Conservation (phyloP, 2,329 filamentous ascomycete genomes). For the Talaromyces rugulosus region DNA sequence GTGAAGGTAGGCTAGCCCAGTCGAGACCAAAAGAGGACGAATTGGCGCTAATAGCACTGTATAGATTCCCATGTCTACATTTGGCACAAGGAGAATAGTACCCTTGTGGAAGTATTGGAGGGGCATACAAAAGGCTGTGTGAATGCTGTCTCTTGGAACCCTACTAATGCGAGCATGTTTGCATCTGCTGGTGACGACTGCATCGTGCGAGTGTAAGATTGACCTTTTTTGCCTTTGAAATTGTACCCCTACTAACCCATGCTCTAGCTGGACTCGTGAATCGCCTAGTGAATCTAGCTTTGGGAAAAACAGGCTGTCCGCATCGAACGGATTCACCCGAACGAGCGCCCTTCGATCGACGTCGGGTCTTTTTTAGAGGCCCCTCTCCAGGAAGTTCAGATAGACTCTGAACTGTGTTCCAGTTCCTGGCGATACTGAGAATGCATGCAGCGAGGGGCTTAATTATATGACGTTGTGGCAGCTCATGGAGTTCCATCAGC, state of each 20-base stretch:
- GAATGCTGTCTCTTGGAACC: constrained; percentile 88
- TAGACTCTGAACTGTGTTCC: neutral
- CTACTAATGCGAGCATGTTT: constrained; percentile 74
- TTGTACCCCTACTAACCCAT: neutral
- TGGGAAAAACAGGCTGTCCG: constrained; percentile 24
- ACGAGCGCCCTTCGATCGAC: constrained; percentile 41
- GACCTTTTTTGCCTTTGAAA: neutral
- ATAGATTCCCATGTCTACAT: constrained; percentile 70
- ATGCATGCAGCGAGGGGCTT: neutral
- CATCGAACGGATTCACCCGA: constrained; percentile 32
- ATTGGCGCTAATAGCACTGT: neutral
- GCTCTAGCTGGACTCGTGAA: constrained; percentile 33
- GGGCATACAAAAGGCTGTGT: constrained; percentile 73
- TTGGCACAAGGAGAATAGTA: constrained; percentile 82
- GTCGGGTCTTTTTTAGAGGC: constrained; percentile 21
- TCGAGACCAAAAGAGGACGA: constrained; percentile 7
- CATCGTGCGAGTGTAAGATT: constrained; percentile 75
- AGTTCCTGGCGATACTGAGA: neutral
- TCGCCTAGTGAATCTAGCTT: constrained; percentile 20
- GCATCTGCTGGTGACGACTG: constrained; percentile 88
- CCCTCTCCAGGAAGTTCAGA: neutral
- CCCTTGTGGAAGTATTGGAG: constrained; percentile 68
- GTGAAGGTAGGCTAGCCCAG: constrained; percentile 62
- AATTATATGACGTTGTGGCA: neutral
- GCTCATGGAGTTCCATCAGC: constrained; percentile 5